A percentile compares a stretch with the other conserved stretches of the same genome.
phyloP scores from a whole-genome alignment of 306 rosid genomes.

The Citrullus colocynthis region DNA sequence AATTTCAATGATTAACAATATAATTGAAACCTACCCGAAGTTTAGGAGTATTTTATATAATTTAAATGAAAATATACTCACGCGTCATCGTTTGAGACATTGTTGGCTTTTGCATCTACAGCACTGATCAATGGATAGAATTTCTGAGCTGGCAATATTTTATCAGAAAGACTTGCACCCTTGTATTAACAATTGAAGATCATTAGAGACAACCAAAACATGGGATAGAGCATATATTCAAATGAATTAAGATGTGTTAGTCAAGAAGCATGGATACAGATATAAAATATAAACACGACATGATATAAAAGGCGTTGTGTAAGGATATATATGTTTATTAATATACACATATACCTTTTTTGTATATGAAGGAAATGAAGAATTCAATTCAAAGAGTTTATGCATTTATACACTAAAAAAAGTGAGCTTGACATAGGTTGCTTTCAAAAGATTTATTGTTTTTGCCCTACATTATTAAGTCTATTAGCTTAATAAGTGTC shows the following conservation, averaged over 20 bases:
- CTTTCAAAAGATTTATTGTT: too few relatives aligned
- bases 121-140: constrained; percentile 32
- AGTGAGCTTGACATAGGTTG: too few relatives aligned
- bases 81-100: not conserved
- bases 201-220: not conserved
- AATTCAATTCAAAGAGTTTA: not conserved
- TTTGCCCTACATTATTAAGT: too few relatives aligned
- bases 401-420: too few relatives aligned
- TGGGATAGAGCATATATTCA: not conserved
- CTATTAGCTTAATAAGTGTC: too few relatives aligned
- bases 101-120: constrained; percentile 10
- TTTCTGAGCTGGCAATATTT: constrained; percentile 17
- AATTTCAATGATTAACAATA: too few relatives aligned
- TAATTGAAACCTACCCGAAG: not conserved
- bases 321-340: not conserved
- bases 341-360: not conserved
- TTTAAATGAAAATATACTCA: constrained; percentile 16
- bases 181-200: constrained; percentile 5
- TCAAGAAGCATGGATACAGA: not conserved
- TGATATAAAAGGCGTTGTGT: too few relatives aligned
- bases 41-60: not conserved
- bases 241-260: too few relatives aligned
- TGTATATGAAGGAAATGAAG: not conserved
- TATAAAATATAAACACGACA: not conserved
- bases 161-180: constrained; percentile 50